Evolutionary conservation across 2,329 filamentous ascomycete genomes (phyloP), one percentile per base, ranked within the genome.

Genomic region (Fusarium globosum): DNA sequence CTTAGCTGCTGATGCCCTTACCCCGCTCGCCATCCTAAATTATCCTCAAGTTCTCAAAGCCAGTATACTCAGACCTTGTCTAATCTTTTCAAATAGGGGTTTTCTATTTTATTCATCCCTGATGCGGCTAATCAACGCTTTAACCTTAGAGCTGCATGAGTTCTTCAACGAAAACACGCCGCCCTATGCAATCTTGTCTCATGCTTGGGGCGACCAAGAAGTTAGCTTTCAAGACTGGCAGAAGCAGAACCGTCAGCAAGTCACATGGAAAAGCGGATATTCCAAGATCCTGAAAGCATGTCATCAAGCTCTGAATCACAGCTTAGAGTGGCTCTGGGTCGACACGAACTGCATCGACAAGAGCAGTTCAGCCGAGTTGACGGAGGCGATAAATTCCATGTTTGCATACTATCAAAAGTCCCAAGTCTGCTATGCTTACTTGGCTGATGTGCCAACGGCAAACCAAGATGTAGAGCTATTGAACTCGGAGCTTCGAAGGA

Each of bases 181-280:
- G 1, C 43, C 12, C 1, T 46, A 46, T 46, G 43, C 43, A 0
- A 28, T 46, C 8, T 5, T 46, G 23, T 46, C 43, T 20, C 43
- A 46, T 46, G 43, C 23, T 11, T 28, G 43, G 43, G 43, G 18
- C 6, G 12, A 46, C 4, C 12, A 46, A 21, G 43, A 46, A 21
- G 18, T 15, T 3, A 46, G 5, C 2, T 46, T 21, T 5, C 12
- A 28, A 5, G 23, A 46, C 0, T 46, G 43, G 43, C 23, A 46
- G 9, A 21, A 46, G 43, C 23, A 46, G 9, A 21, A 46, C 6
- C 4, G 6, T 4, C 43, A 15, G 0, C 8, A 28, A 21, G 18
- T 4, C 12, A 7, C 2, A 0, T 0, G 0, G 18, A 46, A 46
- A 7, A 0, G 0, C 0, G 43, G 43, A 15, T 21, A 46, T 3